Base-by-base conservation (phyloP, 345 rosid genomes). In the Ailanthus altissimus region DNA sequence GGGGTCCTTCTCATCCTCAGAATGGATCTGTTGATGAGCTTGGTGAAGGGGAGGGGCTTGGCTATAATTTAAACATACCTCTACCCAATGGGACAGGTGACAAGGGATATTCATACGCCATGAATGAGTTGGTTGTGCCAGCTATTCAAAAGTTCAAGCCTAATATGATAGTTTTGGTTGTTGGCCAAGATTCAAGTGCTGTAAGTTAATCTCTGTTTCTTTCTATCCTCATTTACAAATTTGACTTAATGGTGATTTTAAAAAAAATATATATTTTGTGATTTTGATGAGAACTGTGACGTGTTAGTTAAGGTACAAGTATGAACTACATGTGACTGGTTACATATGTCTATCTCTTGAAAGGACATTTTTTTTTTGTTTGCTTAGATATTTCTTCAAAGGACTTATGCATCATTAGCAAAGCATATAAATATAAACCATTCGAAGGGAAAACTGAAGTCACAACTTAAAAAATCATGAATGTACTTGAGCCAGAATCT, bases 1-100 rank as follows among this genome's bases (percentile, higher is more conserved):
- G 99, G 97, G 97, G 99, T n/a, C 91, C 92, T 36, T 91, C 99
- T 77, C 98, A 95, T 75, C 97, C 93, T 0, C 98, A 93, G 69
- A 85, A 73, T 23, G 99, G 99, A 61, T 72, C 89, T 2, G 57
- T 88, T 23, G 88, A 90, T 86, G 98, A 95, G 82, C 83, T 91
- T 36, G 98, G 99, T 75, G 89, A 89, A 77, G 93, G 81, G 4
- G 85, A 86, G 64, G 99, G 99, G 9, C 84, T 83, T 6, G 99
- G 98, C 45, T 95, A 88, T 78, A 93, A 93, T 80, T 68, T 95
- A 75, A 95, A 95, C 76, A 82, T 93, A 50, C 98, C 98, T 57
- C 85, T 95, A 50, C 99, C 97, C 21, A 88, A 90, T 80, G 99
- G 99, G n/a, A 95, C 94, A 0, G 98, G 99, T 64, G 93, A 95